Conservation (phyloP, 805 yeast genomes). For the Scheffersomyces ergatensis region DNA sequence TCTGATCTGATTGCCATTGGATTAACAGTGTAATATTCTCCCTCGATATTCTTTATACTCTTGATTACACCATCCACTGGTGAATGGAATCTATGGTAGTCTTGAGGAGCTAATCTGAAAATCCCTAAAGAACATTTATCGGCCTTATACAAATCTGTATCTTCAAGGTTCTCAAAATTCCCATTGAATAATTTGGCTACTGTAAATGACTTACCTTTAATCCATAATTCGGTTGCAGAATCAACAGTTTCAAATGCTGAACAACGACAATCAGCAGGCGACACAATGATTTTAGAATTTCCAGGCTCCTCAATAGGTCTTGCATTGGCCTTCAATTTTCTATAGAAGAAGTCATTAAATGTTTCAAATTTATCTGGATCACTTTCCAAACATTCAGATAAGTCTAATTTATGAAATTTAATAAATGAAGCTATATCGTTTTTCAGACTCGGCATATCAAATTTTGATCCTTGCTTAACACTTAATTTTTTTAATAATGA, state of each 20-base stretch:
- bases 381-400: constrained; percentile 58
- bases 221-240: constrained; percentile 77
- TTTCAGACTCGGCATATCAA: constrained; percentile 67
- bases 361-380: constrained; percentile 55
- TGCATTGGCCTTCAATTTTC: constrained; percentile 69
- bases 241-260: constrained; percentile 61
- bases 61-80: constrained; percentile 79
- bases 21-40: constrained; percentile 93
- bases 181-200: constrained; percentile 57
- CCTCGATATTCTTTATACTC: constrained; percentile 66
- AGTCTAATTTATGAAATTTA: constrained; percentile 76
- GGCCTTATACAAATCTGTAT: constrained; percentile 28
- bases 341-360: constrained; percentile 87
- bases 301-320: constrained; percentile 64
- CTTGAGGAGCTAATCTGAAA: constrained; percentile 94
- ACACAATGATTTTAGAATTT: constrained; percentile 51
- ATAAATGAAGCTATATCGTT: constrained; percentile 73
- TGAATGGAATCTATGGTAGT: constrained; percentile 88
- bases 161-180: constrained; percentile 41
- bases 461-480: constrained; percentile 79
- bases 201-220: constrained; percentile 79
- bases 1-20: constrained; percentile 94
- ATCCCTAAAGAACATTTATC: constrained; percentile 64
- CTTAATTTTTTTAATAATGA: constrained; percentile 63
- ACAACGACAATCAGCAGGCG: constrained; percentile 88